phyloP scores from a whole-genome alignment of 768 basidiomycete genomes.

The Boletellus ananiceps region DNA sequence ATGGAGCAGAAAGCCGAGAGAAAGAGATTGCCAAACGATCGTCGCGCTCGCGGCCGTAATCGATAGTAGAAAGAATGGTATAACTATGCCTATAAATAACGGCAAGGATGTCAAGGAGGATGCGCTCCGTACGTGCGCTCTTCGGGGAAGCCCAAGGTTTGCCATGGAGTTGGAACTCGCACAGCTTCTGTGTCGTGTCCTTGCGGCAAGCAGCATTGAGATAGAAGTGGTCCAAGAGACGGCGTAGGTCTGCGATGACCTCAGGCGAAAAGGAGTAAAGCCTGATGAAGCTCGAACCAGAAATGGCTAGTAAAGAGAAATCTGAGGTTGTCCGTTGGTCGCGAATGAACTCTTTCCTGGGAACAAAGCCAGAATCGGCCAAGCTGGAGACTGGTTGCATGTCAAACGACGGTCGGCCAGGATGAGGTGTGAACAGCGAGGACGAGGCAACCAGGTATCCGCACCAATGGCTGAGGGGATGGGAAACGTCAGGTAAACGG shows the following conservation, averaged over 20 bases:
- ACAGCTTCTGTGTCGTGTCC: constrained; percentile 52
- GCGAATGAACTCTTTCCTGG: constrained; percentile 69
- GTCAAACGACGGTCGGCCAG: constrained; percentile 22
- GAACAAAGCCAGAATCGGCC: constrained; percentile 52
- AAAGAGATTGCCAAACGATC: constrained; percentile 71
- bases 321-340: constrained; percentile 51
- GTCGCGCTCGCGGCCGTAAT: constrained; percentile 74
- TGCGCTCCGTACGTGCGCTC: constrained; percentile 58
- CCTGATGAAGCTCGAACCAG: constrained; percentile 57
- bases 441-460: constrained; percentile 21
- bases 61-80: constrained; percentile 60
- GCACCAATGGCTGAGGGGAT: constrained; percentile 24
- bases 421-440: constrained; percentile 19
- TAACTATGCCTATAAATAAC: constrained; percentile 62
- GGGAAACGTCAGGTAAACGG: constrained; percentile 38
- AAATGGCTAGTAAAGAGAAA: constrained; percentile 68
- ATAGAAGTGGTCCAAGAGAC: constrained; percentile 46
- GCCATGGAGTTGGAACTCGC: constrained; percentile 61
- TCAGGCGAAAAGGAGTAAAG: constrained; percentile 63
- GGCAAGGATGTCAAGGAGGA: constrained; percentile 62
- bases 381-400: constrained; percentile 31
- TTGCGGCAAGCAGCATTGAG: constrained; percentile 48
- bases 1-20: constrained; percentile 42
- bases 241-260: constrained; percentile 50
- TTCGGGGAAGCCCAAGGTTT: constrained; percentile 75